A percentile compares a stretch with the other conserved stretches of the same genome.
phyloP scores from a whole-genome alignment of 1,284 basidiomycete genomes.

The Moesziomyces globuligerus region DNA sequence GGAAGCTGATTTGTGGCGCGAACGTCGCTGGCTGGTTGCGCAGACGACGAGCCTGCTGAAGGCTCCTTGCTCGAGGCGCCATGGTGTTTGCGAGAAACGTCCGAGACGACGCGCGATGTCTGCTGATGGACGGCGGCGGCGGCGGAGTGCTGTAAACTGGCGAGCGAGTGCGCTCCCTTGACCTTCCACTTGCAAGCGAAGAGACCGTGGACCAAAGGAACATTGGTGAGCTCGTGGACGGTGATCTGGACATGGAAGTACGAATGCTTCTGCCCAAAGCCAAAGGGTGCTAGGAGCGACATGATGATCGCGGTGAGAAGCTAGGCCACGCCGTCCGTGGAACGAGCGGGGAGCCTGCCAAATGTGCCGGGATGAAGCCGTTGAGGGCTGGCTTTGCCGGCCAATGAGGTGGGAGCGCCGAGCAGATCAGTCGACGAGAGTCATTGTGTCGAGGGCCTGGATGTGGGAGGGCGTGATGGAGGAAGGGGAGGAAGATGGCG shows the following conservation, averaged over 20 bases:
- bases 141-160: constrained; percentile 41
- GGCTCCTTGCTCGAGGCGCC: constrained; percentile 12
- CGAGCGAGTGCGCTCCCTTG: constrained; percentile 71
- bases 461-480: neutral
- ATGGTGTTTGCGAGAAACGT: constrained; percentile 12
- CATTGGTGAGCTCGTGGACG: constrained; percentile 78
- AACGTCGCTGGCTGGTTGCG: constrained; percentile 2
- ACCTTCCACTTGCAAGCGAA: constrained; percentile 81
- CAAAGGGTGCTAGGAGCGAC: constrained; percentile 58
- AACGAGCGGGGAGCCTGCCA: too few relatives aligned
- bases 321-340: neutral
- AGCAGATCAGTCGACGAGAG: constrained; percentile 2
- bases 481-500: too few relatives aligned
- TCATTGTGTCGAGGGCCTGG: constrained; percentile 1
- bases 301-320: constrained; percentile 21
- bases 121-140: constrained; percentile 38
- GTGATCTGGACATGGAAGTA: constrained; percentile 76
- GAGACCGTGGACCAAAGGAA: constrained; percentile 79
- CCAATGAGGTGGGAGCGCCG: neutral
- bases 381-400: neutral
- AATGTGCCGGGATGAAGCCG: neutral
- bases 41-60: neutral
- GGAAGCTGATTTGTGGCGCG: constrained; percentile 36
- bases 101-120: constrained; percentile 15
- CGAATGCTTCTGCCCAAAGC: constrained; percentile 71